Evolutionary conservation across 2,329 filamentous ascomycete species (phyloP).

Genomic region (Cladosporium halotolerans): DNA sequence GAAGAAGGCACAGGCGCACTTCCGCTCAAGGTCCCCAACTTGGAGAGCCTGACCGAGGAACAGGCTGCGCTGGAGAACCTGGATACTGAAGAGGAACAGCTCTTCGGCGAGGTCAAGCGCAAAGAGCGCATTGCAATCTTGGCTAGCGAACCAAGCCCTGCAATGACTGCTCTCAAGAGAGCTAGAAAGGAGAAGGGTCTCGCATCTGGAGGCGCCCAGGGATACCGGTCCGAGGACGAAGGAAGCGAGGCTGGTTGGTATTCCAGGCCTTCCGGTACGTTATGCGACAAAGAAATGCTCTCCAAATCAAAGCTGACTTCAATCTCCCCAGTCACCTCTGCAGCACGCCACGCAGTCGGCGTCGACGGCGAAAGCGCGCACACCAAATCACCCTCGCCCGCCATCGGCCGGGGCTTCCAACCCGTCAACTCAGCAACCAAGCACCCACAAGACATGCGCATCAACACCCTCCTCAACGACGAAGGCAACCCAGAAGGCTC

Average conservation of each 20-base stretch:
- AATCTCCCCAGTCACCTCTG: slow-evolving; percentile 2
- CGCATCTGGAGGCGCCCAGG: slow-evolving; percentile 20
- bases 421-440: slow-evolving; percentile 33
- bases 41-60: slow-evolving; percentile 60
- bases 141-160: slow-evolving; percentile 65
- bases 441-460: slow-evolving; percentile 38
- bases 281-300: background rate
- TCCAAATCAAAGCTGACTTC: background rate
- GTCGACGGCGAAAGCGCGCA: slow-evolving; percentile 39
- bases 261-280: background rate
- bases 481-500: slow-evolving; percentile 25
- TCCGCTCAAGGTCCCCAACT: slow-evolving; percentile 55
- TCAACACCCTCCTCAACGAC: slow-evolving; percentile 45
- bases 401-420: slow-evolving; percentile 28
- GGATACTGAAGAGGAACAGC: slow-evolving; percentile 62
- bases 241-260: slow-evolving; percentile 24
- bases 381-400: slow-evolving; percentile 40
- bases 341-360: slow-evolving; percentile 7
- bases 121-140: slow-evolving; percentile 66
- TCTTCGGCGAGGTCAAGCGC: slow-evolving; percentile 67
- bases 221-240: slow-evolving; percentile 26
- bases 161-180: slow-evolving; percentile 49
- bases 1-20: slow-evolving; percentile 37
- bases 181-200: slow-evolving; percentile 42
- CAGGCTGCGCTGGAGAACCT: slow-evolving; percentile 66